phyloP scores from a whole-genome alignment of 345 rosid genomes.

The Geranium brycei region DNA sequence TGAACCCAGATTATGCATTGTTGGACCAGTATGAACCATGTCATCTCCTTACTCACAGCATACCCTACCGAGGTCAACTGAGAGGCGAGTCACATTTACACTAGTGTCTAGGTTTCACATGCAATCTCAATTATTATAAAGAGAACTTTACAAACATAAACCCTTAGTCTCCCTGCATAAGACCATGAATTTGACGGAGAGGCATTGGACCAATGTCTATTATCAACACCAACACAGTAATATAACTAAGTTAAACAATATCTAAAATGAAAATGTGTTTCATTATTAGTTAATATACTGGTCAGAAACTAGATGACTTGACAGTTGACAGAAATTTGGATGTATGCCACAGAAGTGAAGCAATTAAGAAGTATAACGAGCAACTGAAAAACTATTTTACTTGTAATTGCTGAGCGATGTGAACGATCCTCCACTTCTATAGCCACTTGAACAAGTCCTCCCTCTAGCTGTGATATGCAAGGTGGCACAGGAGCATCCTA shows the following conservation, averaged over 20 bases:
- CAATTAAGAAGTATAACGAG: background rate
- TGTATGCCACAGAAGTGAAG: background rate
- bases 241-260: background rate
- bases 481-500: constrained; percentile 98
- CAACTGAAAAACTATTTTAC: constrained; percentile 19
- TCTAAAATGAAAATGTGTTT: too few species aligned
- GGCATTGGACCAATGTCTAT: background rate
- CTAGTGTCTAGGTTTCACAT: too few species aligned
- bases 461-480: constrained; percentile 83
- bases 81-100: too few species aligned
- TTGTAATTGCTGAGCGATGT: constrained; percentile 85
- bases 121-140: too few species aligned
- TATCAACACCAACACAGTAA: background rate
- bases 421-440: constrained; percentile 97
- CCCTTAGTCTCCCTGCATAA: background rate
- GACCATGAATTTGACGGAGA: background rate
- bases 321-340: too few species aligned
- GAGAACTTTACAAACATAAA: too few species aligned
- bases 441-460: constrained; percentile 94
- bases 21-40: too few species aligned
- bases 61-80: too few species aligned
- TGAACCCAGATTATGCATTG: too few species aligned
- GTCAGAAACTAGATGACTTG: background rate
- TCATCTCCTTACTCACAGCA: too few species aligned
- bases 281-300: too few species aligned